Base-by-base conservation (phyloP, 140 eudicot species). In the Cichorium intybus region DNA sequence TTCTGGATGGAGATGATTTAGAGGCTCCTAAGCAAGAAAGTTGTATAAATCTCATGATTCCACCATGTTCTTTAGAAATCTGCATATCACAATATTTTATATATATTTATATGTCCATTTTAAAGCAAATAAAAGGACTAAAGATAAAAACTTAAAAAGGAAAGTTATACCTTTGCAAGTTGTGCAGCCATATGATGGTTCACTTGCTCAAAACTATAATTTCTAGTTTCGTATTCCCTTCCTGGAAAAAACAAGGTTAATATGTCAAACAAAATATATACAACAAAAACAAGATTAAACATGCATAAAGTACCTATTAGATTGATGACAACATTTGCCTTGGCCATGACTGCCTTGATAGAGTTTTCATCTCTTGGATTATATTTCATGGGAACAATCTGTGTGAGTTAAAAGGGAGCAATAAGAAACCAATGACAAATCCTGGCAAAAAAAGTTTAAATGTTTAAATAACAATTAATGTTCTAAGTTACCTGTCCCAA, bases 311-410 rank as follows among this genome's bases (percentile, higher is more conserved):
- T 75, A 92, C 99, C 99, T 45, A 92, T 88, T 77, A 92, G 99
- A 82, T 92, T 92, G 41, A 92, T 92, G 43, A 92, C 96, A 75
- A 92, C 99, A 72, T 92, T 92, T 29, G 99, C 96, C 79, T 92
- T 92, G 45, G 99, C 99, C 99, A 92, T 88, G 31, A 84, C 96
- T 59, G 99, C 99, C 82, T 92, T 92, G 51, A 92, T 74, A 45
- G 99, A 92, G 84, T 79, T 70, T 75, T 88, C 99, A 83, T 92
- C 99, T 70, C 95, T 79, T 27, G 99, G 99, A 62, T 85, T 65
- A 64, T 88, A 92, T 83, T 85, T 88, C 99, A 92, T 92, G 33
- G 99, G 99, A 69, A 92, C 96, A 81, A 92, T 88, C 99, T 92
- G 82, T 63, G 51, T 15, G 20, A 18, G 10, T 62, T 60, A 17